A percentile compares a stretch with the other conserved stretches of the same genome.
These are phyloP conservation scores for Mycena belliarum DNA, from an alignment of 768 basidiomycete genomes.

Conservation along the genomic window DNA sequence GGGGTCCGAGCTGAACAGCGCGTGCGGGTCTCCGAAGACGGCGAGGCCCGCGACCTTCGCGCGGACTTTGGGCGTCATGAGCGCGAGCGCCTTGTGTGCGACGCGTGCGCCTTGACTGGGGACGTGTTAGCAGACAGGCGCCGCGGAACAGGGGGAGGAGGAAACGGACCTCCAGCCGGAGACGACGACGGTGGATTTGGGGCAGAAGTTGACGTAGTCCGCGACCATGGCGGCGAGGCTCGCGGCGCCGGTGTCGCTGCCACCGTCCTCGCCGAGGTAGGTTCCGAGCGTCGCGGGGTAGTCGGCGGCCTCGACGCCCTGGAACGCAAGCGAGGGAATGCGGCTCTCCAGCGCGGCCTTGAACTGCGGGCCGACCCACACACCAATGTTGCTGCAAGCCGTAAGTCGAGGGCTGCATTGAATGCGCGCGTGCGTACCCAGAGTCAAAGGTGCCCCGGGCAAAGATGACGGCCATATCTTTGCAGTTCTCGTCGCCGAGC, in stretches of 20 bases:
- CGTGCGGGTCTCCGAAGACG: slow-evolving; percentile 18
- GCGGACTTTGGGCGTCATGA: slow-evolving; percentile 1
- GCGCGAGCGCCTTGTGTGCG: slow-evolving; percentile 18
- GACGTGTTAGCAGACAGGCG: not conserved
- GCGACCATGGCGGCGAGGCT: slow-evolving; percentile 17
- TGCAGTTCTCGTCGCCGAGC: slow-evolving; percentile 7
- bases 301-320: slow-evolving; percentile 18
- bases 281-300: slow-evolving; percentile 19
- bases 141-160: not conserved
- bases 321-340: slow-evolving; percentile 18
- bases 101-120: slow-evolving; percentile 19
- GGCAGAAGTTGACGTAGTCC: slow-evolving; percentile 13
- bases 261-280: slow-evolving; percentile 16
- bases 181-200: slow-evolving; percentile 14
- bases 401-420: too few relatives aligned
- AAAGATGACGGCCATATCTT: slow-evolving; percentile 20
- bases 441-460: slow-evolving; percentile 24
- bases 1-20: slow-evolving; percentile 8
- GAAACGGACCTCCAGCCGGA: slow-evolving; percentile 16
- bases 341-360: slow-evolving; percentile 5
- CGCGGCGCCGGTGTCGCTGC: slow-evolving; percentile 12
- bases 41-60: slow-evolving; percentile 9
- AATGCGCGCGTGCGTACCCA: slow-evolving; percentile 10
- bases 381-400: slow-evolving; percentile 18
- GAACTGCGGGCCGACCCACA: slow-evolving; percentile 24